Evolutionary conservation across 2,329 filamentous ascomycete species (phyloP).

Genomic region (Ophiostoma tasmaniense): DNA sequence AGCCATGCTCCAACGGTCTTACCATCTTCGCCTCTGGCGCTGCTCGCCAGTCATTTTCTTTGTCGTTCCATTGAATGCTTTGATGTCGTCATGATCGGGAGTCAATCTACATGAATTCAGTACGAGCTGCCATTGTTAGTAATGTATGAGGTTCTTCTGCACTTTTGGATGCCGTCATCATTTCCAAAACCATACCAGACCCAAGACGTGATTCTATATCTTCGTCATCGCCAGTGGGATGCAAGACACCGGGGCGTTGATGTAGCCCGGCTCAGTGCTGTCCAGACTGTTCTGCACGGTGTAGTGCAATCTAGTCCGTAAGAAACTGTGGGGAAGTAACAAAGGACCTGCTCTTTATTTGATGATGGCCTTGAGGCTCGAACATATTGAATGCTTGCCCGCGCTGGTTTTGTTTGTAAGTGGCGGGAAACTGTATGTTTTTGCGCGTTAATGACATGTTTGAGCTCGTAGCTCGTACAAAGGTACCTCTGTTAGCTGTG

Average conservation of each 20-base stretch:
- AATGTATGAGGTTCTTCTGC: neutral
- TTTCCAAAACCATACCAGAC: neutral
- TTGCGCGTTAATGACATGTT: neutral
- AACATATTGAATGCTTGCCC: neutral
- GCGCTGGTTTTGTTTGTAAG: neutral
- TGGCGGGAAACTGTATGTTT: neutral
- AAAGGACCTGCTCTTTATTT: neutral
- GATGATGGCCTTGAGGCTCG: neutral
- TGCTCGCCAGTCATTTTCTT: neutral
- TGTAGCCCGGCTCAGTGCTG: neutral
- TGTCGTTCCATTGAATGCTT: neutral
- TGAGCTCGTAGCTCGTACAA: neutral
- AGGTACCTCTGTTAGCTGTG: neutral
- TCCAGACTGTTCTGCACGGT: neutral
- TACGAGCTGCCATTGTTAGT: neutral
- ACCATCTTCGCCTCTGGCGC: too few species aligned
- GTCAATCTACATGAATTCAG: neutral
- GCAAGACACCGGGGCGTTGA: neutral
- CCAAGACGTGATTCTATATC: neutral
- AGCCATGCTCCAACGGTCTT: neutral
- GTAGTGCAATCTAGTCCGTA: neutral
- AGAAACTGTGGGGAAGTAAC: neutral
- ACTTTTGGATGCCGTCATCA: neutral
- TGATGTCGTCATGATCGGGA: slow-evolving; percentile 1
- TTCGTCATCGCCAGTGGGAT: slow-evolving; percentile 1